Evolutionary conservation across 2,329 filamentous ascomycete genomes (phyloP), one percentile per base, ranked within the genome.

Genomic region (Trichophyton benhamiae): DNA sequence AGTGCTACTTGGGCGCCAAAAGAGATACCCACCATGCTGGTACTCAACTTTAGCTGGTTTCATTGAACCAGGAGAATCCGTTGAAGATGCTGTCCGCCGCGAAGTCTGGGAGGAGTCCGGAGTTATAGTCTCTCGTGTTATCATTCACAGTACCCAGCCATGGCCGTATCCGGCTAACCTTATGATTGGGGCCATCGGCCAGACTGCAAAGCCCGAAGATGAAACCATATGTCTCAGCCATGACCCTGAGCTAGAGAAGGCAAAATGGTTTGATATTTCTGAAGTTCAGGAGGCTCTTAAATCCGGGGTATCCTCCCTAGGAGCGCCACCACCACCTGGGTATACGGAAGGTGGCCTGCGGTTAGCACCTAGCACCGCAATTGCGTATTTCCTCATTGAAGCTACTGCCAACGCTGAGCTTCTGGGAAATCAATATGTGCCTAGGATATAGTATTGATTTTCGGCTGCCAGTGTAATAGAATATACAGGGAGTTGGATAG

Each of bases 21-120:
- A 88, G 75, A 83, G 89, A 60, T 99, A 87, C 82, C 94, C 94
- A 0, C 79, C 83, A 1, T 72, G 88, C 72, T 96, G 88, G 89
- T 96, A 92, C 79, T 89, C 85, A 68, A 95, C 91, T 0, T 83
- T 99, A 9, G 89, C 89, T 1, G 89, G 89, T 0, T 95, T 95
- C 75, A 83, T 91, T 62, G 89, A 95, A 74, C 89, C 89, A 0
- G 89, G 87, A 1, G 89, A 95, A 77, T 89, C 86, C 1, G 84
- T 94, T 61, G 89, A 95, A 73, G 89, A 94, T 73, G 87, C 89
- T 0, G 88, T 92, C 3, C 81, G 89, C 1, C 81, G 89, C 61
- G 89, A 95, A 76, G 87, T 91, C 2, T 91, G 88, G 87, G 89
- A 95, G 72, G 89, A 95, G 75, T 84, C 86, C 44, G 89, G 89